Conservation (phyloP, 2,329 filamentous ascomycete genomes). For the Aspergillus sojae region DNA sequence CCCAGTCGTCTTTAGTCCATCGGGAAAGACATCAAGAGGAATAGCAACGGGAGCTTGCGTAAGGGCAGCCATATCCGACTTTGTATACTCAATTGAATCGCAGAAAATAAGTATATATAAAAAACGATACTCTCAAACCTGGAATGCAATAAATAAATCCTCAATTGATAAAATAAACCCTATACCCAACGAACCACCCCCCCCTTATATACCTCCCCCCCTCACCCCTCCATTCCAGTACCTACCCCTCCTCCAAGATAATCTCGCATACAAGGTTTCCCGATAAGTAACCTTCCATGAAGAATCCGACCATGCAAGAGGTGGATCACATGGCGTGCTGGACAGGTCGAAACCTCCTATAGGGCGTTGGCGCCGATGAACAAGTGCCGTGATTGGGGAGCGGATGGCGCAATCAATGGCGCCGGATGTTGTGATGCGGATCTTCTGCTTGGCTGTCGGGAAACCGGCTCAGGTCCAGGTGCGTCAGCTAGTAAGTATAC, state of each 20-base stretch:
- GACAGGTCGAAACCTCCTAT: constrained; percentile 13
- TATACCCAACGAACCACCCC: neutral
- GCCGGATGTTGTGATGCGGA: constrained; percentile 5
- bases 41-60: constrained; percentile 43
- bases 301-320: constrained; percentile 22
- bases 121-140: constrained; percentile 14
- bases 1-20: constrained; percentile 69
- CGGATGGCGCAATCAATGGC: constrained; percentile 33
- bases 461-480: too few relatives aligned
- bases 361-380: constrained; percentile 12
- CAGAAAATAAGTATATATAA: neutral
- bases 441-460: neutral
- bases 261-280: neutral
- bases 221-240: too few relatives aligned
- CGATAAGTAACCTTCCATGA: neutral
- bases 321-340: constrained; percentile 36
- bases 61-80: constrained; percentile 32
- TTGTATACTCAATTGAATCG: neutral
- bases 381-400: constrained; percentile 12
- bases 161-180: neutral
- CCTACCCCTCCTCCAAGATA: neutral
- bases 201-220: neutral
- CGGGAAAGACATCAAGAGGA: constrained; percentile 59
- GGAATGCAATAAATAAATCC: constrained; percentile 32
- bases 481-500: too few relatives aligned